A percentile compares a stretch with the other conserved stretches of the same genome.
These are phyloP conservation scores for Flaveria linearis DNA, from an alignment of 129 eudicot species.

Conservation along the genomic window DNA sequence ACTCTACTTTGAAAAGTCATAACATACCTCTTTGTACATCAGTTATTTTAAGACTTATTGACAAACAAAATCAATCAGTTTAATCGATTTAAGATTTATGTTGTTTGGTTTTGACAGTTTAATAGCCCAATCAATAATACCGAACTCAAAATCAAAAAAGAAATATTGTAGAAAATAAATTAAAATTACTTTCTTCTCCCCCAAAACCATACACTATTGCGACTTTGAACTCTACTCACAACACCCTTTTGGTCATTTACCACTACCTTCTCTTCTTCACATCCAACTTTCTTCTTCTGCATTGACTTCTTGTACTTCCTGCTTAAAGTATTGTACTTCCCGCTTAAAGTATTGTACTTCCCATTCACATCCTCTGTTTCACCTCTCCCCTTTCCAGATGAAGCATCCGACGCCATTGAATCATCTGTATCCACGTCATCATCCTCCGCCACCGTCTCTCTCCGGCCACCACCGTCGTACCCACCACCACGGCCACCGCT, in stretches of 20 bases:
- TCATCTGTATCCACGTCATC: constrained; percentile 49
- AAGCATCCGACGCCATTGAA: constrained; percentile 85
- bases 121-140: too few relatives aligned
- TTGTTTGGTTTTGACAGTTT: too few relatives aligned
- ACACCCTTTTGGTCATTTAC: constrained; percentile 25
- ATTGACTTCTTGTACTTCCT: constrained; percentile 35
- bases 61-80: too few relatives aligned
- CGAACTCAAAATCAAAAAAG: too few relatives aligned
- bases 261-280: constrained; percentile 23
- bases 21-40: too few relatives aligned
- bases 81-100: too few relatives aligned
- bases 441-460: neutral
- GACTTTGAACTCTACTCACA: constrained; percentile 30
- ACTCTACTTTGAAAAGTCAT: too few relatives aligned
- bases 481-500: neutral
- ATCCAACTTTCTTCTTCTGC: neutral
- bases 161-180: neutral
- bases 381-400: constrained; percentile 50
- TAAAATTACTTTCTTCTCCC: constrained; percentile 37
- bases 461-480: constrained; percentile 7
- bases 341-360: constrained; percentile 11
- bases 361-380: constrained; percentile 16
- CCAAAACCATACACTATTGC: constrained; percentile 36
- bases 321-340: constrained; percentile 37
- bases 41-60: too few relatives aligned